phyloP scores from a whole-genome alignment of 768 basidiomycete species.

The Pleurotus pulmonarius region DNA sequence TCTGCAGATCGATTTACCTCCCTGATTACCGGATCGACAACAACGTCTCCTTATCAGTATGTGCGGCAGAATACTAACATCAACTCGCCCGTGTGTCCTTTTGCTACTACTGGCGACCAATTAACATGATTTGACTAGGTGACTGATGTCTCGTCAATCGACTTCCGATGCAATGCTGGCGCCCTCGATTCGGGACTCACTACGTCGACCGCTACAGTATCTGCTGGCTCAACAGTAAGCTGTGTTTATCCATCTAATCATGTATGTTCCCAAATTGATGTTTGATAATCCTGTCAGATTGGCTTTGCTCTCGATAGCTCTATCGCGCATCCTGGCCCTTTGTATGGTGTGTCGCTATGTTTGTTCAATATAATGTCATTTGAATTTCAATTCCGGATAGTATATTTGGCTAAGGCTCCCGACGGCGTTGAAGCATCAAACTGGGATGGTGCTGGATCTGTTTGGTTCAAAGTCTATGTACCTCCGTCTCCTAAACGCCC shows the following conservation, averaged over 20 bases:
- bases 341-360: conserved; percentile 19
- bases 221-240: conserved; percentile 33
- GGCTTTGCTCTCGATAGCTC: conserved; percentile 37
- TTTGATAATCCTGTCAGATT: conserved; percentile 24
- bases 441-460: conserved; percentile 39
- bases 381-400: conserved; percentile 18
- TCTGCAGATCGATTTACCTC: conserved; percentile 42
- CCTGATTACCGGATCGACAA: conserved; percentile 33
- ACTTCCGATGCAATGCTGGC: conserved; percentile 43
- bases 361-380: background rate
- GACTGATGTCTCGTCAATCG: conserved; percentile 39
- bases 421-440: conserved; percentile 24
- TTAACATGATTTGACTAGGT: conserved; percentile 28
- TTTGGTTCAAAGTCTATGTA: conserved; percentile 40
- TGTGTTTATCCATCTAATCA: too few relatives aligned
- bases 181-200: conserved; percentile 26
- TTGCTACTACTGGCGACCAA: too few relatives aligned
- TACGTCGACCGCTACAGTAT: conserved; percentile 34
- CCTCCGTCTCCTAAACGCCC: too few relatives aligned
- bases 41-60: conserved; percentile 35
- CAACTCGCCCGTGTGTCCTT: conserved; percentile 30
- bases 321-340: conserved; percentile 42
- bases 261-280: background rate
- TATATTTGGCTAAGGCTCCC: conserved; percentile 38
- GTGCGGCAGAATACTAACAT: conserved; percentile 40